Percentiles rank a stretch among this genome's conserved stretches.
Evolutionary conservation across 352 stramenopile species (phyloP).

Genomic region (Phytopythium litorale): DNA sequence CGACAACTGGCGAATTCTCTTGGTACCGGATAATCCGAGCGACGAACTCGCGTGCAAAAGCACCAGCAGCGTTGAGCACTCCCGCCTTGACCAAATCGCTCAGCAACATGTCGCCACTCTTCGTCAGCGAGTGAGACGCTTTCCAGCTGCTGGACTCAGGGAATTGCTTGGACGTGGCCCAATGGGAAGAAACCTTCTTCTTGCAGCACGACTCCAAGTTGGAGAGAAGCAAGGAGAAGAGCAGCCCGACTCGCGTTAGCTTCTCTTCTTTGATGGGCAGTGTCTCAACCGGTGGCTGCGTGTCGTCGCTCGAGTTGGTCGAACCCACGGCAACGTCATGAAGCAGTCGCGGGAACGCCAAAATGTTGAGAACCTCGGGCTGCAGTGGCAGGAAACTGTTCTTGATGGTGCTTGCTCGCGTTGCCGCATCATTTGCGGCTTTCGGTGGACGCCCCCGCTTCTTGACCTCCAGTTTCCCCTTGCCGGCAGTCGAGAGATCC

Average conservation of each 20-base stretch:
- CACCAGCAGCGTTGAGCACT: neutral
- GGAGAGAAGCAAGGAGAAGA: neutral
- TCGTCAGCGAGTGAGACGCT: neutral
- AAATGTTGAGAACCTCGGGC: constrained; percentile 29
- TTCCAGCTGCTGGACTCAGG: neutral
- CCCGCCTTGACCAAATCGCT: neutral
- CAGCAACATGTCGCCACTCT: neutral
- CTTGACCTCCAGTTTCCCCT: constrained; percentile 15
- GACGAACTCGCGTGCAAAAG: constrained; percentile 5
- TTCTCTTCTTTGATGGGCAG: constrained; percentile 7
- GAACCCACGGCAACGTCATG: neutral
- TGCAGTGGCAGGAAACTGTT: constrained; percentile 29
- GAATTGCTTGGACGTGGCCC: neutral
- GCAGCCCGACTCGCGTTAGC: constrained; percentile 1
- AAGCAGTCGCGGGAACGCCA: constrained; percentile 17
- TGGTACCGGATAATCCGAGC: neutral
- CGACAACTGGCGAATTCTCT: neutral
- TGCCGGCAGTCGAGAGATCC: neutral
- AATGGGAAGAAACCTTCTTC: constrained; percentile 1
- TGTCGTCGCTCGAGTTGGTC: neutral
- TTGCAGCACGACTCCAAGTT: constrained; percentile 4
- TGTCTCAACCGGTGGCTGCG: neutral
- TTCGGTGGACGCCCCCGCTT: constrained; percentile 21
- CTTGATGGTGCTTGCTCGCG: constrained; percentile 17
- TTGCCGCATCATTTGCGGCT: constrained; percentile 11